Evolutionary conservation across 257 asterid genomes (phyloP), one percentile per base, ranked within the genome.

Genomic region (Jacaranda mimosifolia): DNA sequence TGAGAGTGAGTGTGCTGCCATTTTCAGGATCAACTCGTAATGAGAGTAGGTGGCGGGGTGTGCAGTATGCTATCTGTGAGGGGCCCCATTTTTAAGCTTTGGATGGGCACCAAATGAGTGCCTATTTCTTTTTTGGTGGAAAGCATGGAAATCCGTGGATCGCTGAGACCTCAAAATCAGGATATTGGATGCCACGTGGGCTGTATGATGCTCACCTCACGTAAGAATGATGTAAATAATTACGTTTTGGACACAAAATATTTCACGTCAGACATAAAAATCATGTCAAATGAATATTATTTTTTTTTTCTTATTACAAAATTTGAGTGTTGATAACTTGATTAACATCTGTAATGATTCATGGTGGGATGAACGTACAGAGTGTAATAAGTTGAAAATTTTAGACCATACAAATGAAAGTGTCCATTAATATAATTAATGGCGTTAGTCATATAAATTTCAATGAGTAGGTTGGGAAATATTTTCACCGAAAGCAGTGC

Each of bases 121-220:
- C 49, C 14, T 53, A 69, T 62, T 35, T 36, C 46, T 59, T 68
- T 70, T 26, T 55, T 42, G 74, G 81, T 63, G 79, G 80, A 65
- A 48, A 38, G 85, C 83, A 76, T 73, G 77, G 66, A 59, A 39
- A 19, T 46, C 3, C 18, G 74, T 36, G 75, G 71, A 49, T 49
- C 46, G 62, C 7, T 59, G 65, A 52, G 73, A 38, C 81, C 81
- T 74, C 68, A 19, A 82, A 85, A 64, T 80, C 58, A 18, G 74
- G 80, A 21, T 60, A 63, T 68, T 80, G 84, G 81, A 69, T 21
- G 81, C 83, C 79, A 73, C 82, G 60, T 82, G 19, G 73, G 35
- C n/a, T n/a, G 2, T 3, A 56, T 86, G 88, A 86, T 82, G 85
- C 67, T 68, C 56, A 7, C 43, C 70, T 70, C 59, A 35, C 88